phyloP scores from a whole-genome alignment of 352 stramenopile genomes.

The Pythium angustatum region DNA sequence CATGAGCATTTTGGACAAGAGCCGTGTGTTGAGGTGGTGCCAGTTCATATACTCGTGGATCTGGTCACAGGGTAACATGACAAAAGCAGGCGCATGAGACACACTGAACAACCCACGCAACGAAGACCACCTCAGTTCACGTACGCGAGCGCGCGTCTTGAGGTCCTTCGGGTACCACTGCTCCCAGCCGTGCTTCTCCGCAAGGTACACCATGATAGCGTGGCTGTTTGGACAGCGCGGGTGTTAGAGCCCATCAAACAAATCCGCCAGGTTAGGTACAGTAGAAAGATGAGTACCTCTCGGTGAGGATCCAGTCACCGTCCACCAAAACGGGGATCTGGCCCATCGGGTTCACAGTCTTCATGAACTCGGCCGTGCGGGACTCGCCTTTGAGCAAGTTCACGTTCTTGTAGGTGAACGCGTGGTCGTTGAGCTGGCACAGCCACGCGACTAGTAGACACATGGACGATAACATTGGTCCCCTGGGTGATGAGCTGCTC shows the following conservation, averaged over 20 bases:
- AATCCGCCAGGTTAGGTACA: no score
- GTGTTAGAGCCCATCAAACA: no score
- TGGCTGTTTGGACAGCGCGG: constrained; percentile 25
- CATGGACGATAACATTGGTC: background rate
- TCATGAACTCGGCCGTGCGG: constrained; percentile 49
- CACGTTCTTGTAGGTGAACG: constrained; percentile 59
- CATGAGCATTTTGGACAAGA: constrained; percentile 62
- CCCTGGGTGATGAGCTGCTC: background rate
- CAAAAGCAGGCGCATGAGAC: no score
- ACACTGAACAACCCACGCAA: no score
- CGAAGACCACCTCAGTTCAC: no score
- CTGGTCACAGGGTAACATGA: constrained; percentile 20
- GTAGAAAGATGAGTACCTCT: constrained; percentile 38
- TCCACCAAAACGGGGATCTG: constrained; percentile 54
- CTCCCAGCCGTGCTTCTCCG: constrained; percentile 52
- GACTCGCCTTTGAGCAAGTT: constrained; percentile 54
- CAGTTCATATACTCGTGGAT: constrained; percentile 83
- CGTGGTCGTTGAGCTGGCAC: constrained; percentile 68
- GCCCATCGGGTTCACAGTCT: constrained; percentile 53
- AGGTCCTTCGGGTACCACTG: constrained; percentile 52
- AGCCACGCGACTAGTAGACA: constrained; percentile 58
- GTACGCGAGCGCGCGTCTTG: constrained; percentile 34
- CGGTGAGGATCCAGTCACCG: constrained; percentile 48
- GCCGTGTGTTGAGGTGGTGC: constrained; percentile 72
- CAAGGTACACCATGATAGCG: constrained; percentile 55